These are phyloP conservation scores for Verticillium dahliae DNA, from an alignment of 2,329 filamentous ascomycete genomes.

Conservation along the genomic window DNA sequence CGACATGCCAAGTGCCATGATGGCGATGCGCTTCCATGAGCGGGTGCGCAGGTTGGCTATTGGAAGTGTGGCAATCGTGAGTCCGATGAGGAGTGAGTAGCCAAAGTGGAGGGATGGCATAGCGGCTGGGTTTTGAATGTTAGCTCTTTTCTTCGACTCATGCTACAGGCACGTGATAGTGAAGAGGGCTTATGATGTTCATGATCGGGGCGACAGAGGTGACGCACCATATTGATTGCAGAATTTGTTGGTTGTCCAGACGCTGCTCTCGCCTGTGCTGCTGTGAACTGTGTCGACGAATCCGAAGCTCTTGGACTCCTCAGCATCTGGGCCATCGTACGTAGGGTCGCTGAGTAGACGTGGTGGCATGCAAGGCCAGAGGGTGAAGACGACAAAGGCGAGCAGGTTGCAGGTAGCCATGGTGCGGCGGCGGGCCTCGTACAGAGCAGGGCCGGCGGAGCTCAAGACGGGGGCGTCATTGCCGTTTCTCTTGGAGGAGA, in stretches of 20 bases:
- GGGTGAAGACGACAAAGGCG: constrained; percentile 44
- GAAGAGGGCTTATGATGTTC: no score
- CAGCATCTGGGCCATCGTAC: constrained; percentile 48
- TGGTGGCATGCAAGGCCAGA: constrained; percentile 50
- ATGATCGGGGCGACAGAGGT: not conserved
- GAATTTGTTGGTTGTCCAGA: constrained; percentile 54
- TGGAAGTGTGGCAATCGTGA: constrained; percentile 62
- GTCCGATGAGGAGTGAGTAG: constrained; percentile 65
- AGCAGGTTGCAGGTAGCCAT: constrained; percentile 49
- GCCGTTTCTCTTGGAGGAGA: constrained; percentile 16
- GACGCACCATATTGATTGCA: constrained; percentile 65
- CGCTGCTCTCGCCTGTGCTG: constrained; percentile 42
- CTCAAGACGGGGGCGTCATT: constrained; percentile 16
- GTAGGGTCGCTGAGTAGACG: constrained; percentile 45
- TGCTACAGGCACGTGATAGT: constrained; percentile 4
- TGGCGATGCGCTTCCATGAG: constrained; percentile 40
- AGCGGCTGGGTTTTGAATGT: constrained; percentile 39
- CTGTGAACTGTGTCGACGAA: constrained; percentile 45
- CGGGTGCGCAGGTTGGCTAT: constrained; percentile 46
- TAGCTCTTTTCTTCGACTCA: no score
- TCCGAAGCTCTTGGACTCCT: constrained; percentile 49
- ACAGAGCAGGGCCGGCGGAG: constrained; percentile 37
- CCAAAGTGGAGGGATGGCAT: constrained; percentile 75
- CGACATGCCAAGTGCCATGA: constrained; percentile 44
- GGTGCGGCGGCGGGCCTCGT: constrained; percentile 49